Base-by-base conservation (phyloP, 768 basidiomycete genomes). In the Amanita brunnescens region DNA sequence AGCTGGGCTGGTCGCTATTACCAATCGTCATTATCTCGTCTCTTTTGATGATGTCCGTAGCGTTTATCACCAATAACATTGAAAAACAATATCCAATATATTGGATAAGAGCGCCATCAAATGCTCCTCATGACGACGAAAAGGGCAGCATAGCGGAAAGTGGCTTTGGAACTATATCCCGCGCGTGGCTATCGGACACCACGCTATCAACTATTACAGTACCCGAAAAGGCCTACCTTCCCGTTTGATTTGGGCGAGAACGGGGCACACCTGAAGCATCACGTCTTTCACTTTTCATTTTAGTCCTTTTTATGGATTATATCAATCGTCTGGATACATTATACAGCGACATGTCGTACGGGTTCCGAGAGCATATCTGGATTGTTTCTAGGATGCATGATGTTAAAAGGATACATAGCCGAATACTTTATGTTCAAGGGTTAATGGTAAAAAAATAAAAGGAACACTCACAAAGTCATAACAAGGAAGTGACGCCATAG, bases 1-100 rank as follows among this genome's bases (percentile, higher is more conserved):
- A 61, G n/a, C 58, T 79, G 40, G 73, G 71, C 10, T 79, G 77
- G 78, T 74, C 77, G 56, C 74, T 76, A 52, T 64, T 81, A 10
- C 76, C 76, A 12, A 69, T 79, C 39, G 59, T 79, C 42, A 65
- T 81, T 9, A 67, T 81, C 5, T 70, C 73, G 4, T 75, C 74
- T 4, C 55, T 64, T 7, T 62, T 80, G 6, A 67, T 68, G 6
- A 67, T 79, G 30, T 61, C 51, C 0, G 71, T 77, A 2, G 77
- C 76, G 4, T 64, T 81, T 13, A 42, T 76, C 20, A 53, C 69
- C 44, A 74, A 80, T 56, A 80, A 79, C 57, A 72, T 79, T 34
- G 77, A 77, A 57, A 61, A 75, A 30, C 64, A 70, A 41, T 80
- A 73, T 53, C 77, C 77, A 12, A 57, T 70, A 14, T 78, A 70